A percentile compares a stretch with the other conserved stretches of the same genome.
Evolutionary conservation across 2,329 filamentous ascomycete species (phyloP).

Genomic region (Calonectria naviculata): DNA sequence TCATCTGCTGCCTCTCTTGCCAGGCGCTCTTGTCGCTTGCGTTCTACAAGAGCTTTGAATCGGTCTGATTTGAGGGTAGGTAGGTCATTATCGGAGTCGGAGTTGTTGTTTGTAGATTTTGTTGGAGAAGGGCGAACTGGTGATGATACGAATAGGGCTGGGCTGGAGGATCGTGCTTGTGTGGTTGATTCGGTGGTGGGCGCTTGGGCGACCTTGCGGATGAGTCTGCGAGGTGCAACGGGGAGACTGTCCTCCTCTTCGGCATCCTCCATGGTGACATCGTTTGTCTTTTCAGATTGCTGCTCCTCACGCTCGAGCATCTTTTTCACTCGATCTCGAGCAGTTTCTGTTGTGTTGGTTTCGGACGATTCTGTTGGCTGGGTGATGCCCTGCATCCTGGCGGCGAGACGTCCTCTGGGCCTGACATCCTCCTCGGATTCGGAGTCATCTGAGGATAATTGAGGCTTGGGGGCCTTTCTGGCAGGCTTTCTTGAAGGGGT

Average conservation of each 20-base stretch:
- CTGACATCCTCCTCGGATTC: conserved; percentile 51
- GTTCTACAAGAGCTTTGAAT: conserved; percentile 77
- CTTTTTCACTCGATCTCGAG: conserved; percentile 56
- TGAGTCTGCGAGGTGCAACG: conserved; percentile 53
- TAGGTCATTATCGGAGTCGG: conserved; percentile 59
- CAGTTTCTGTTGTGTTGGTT: conserved; percentile 42
- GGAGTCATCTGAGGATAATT: conserved; percentile 46
- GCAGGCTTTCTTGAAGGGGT: conserved; percentile 25
- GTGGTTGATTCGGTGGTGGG: conserved; percentile 39
- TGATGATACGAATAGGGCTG: conserved; percentile 68
- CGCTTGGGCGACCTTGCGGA: conserved; percentile 49
- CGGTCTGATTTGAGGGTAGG: conserved; percentile 64
- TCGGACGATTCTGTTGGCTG: conserved; percentile 27
- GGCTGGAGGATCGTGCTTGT: conserved; percentile 43
- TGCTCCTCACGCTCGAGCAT: conserved; percentile 49
- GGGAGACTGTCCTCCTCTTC: conserved; percentile 55
- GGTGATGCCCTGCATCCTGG: conserved; percentile 65
- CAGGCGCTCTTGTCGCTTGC: conserved; percentile 77
- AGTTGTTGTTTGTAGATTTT: conserved; percentile 45
- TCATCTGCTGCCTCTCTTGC: conserved; percentile 72
- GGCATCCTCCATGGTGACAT: conserved; percentile 42
- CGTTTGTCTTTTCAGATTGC: conserved; percentile 39
- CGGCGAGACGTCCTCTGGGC: conserved; percentile 73
- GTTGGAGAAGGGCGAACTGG: conserved; percentile 51
- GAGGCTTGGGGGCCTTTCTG: conserved; percentile 26